Base-by-base conservation (phyloP, 805 yeast species). In the Zygoascus tannicola region DNA sequence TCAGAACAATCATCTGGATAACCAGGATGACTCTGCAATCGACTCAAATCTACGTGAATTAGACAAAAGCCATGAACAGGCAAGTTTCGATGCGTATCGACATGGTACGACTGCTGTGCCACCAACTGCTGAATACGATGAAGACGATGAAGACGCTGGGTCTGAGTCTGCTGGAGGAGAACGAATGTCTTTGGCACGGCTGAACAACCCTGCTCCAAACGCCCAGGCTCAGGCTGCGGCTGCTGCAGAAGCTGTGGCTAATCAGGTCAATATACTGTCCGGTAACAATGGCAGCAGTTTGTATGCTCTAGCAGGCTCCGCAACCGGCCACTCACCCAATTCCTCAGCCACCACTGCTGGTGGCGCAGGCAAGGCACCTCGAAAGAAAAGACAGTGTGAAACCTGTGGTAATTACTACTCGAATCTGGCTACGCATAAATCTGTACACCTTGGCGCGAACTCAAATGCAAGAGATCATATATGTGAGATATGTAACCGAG, bases 391-490 rank as follows among this genome's bases (percentile, higher is more conserved):
- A 58, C 81, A 79, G 62, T 82, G 92, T 56, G 80, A 83, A 0
- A 76, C 75, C 43, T 82, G 92, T 58, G 71, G 69, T 50, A 68
- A 76, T 44, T 78, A 67, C 56, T 87, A 81, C 61, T 76, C 85
- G 44, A 87, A 86, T 58, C 67, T 86, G 53, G 85, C 90, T 21
- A 85, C 95, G 4, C 95, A 84, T 62, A 78, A 77, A 59, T 75
- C 87, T 1, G 82, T 86, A 15, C 95, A 84, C 59, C 62, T 80
- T 40, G 77, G 78, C 44, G 84, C 81, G 8, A 74, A 78, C 18
- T 70, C 78, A 14, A 74, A 78, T 16, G 70, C 78, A 14, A 71
- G 94, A 47, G 95, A 94, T 0, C 90, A 80, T 58, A 68, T 77
- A 37, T 87, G 97, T 63, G 69, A 75, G 35, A 74, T 78, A 28